phyloP scores from a whole-genome alignment of 2,329 filamentous ascomycete species.

The Lasiodiplodia gonubiensis region DNA sequence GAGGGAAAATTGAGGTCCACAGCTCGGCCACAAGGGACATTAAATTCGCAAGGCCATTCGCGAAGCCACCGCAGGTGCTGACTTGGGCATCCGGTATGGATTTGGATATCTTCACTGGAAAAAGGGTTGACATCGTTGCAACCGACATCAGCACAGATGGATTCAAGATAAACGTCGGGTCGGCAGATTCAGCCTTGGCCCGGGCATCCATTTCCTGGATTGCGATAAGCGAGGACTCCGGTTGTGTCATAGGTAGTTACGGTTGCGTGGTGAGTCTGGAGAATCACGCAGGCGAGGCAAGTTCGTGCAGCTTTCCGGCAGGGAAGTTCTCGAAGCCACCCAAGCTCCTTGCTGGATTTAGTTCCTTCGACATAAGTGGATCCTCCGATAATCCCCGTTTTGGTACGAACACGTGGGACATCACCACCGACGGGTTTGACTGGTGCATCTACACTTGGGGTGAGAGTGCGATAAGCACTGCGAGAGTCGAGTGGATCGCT shows the following conservation, averaged over 20 bases:
- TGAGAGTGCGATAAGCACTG: background rate
- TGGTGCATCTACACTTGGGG: background rate
- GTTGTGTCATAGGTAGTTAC: background rate
- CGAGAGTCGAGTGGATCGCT: background rate
- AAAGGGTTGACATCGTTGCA: too few relatives aligned
- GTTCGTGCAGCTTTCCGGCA: background rate
- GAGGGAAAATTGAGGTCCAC: background rate
- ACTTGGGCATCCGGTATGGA: background rate
- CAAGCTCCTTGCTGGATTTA: background rate
- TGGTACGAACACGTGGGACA: background rate
- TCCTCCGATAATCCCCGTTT: background rate
- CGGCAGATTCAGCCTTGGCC: background rate
- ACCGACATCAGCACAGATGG: too few relatives aligned
- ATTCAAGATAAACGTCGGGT: background rate
- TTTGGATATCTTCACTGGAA: background rate
- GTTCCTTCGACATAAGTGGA: background rate
- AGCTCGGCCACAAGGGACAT: background rate
- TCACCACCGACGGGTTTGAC: background rate
- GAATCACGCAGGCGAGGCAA: background rate
- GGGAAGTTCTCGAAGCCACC: background rate
- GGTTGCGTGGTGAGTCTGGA: background rate
- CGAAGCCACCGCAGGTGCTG: background rate
- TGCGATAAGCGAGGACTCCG: background rate
- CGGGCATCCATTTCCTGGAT: background rate
- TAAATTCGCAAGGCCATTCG: background rate